phyloP scores from a whole-genome alignment of 768 basidiomycete genomes.

The Tephrocybe rancida region DNA sequence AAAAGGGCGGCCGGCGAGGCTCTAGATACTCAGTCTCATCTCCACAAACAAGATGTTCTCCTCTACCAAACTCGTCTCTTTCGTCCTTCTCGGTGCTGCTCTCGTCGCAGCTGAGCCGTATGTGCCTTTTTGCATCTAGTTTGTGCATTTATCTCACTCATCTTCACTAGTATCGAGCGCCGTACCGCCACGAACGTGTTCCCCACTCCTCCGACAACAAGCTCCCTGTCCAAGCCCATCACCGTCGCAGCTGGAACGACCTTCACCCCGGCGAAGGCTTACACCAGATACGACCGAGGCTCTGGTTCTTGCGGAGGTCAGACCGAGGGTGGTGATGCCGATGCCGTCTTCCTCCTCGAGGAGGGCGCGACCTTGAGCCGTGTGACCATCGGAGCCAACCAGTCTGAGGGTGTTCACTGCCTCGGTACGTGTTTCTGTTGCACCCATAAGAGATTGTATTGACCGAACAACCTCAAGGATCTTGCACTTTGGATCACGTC shows the following conservation, averaged over 20 bases:
- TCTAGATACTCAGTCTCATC: not conserved
- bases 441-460: not conserved
- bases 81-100: not conserved
- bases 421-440: slow-evolving; percentile 24
- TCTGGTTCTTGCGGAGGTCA: slow-evolving; percentile 39
- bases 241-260: slow-evolving; percentile 32
- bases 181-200: slow-evolving; percentile 37
- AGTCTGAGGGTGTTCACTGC: slow-evolving; percentile 43
- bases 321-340: slow-evolving; percentile 39
- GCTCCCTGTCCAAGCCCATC: slow-evolving; percentile 33
- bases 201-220: slow-evolving; percentile 36
- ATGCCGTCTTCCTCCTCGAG: slow-evolving; percentile 41
- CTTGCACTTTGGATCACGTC: slow-evolving; percentile 25
- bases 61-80: not conserved
- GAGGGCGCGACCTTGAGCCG: slow-evolving; percentile 41
- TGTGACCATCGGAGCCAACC: slow-evolving; percentile 43
- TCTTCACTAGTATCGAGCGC: slow-evolving; percentile 19
- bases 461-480: slow-evolving; percentile 6
- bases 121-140: no score
- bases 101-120: slow-evolving; percentile 6
- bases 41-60: slow-evolving; percentile 1
- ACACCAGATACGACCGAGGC: slow-evolving; percentile 40
- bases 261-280: slow-evolving; percentile 36
- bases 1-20: no score
- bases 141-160: no score